A percentile compares a stretch with the other conserved stretches of the same genome.
These are phyloP conservation scores for Diutina scorzettiae DNA, from an alignment of 1,139 yeast species.

Conservation along the genomic window DNA sequence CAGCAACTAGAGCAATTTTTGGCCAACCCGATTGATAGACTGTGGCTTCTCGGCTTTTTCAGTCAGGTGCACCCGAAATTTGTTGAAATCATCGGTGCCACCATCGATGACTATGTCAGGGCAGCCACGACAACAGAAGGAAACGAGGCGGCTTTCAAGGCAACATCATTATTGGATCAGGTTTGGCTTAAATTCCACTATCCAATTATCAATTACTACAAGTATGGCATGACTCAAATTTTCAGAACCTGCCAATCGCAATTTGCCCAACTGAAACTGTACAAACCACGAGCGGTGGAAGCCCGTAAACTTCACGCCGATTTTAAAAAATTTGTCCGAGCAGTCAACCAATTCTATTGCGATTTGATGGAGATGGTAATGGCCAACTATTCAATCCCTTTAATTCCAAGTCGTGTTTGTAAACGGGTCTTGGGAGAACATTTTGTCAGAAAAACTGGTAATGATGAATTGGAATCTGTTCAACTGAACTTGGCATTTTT, in stretches of 20 bases:
- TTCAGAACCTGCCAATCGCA: constrained; percentile 12
- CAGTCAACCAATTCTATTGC: constrained; percentile 35
- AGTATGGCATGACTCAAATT: constrained; percentile 25
- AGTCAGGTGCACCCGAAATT: constrained; percentile 26
- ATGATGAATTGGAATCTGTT: neutral
- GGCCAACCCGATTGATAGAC: constrained; percentile 25
- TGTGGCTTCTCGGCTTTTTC: constrained; percentile 33
- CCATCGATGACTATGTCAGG: constrained; percentile 24
- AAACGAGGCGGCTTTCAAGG: constrained; percentile 7
- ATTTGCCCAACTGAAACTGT: constrained; percentile 10
- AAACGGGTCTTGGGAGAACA: neutral
- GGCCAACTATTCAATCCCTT: neutral
- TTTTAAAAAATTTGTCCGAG: constrained; percentile 36
- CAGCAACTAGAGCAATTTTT: constrained; percentile 16
- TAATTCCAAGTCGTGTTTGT: neutral
- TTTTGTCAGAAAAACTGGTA: neutral
- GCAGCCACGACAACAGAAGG: neutral
- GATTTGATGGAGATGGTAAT: constrained; percentile 29
- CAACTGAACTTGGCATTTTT: neutral
- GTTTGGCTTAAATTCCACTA: constrained; percentile 55
- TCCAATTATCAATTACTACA: constrained; percentile 48
- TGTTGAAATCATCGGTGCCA: constrained; percentile 17
- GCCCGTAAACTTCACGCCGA: constrained; percentile 42
- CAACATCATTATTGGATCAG: constrained; percentile 21
- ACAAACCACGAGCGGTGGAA: constrained; percentile 34